Evolutionary conservation across 352 stramenopile species (phyloP).

Genomic region (Globisporangium echinulatum): DNA sequence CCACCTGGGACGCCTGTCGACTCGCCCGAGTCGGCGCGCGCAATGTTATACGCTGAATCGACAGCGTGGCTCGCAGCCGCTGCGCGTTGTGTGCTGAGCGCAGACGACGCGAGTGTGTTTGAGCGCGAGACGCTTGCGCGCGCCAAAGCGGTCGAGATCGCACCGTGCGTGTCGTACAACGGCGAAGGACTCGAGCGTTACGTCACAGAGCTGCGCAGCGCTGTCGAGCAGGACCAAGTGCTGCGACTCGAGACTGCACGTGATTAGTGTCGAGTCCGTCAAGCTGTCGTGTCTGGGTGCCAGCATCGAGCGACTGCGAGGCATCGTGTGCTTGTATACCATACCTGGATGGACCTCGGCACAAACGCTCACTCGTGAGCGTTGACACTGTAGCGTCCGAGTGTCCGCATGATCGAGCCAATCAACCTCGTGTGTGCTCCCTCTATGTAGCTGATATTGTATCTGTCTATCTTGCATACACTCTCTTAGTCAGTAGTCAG

Average conservation of each 20-base stretch:
- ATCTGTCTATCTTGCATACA: too few species aligned
- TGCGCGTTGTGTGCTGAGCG: slow-evolving; percentile 26
- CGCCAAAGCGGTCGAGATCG: slow-evolving; percentile 63
- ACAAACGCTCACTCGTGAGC: too few species aligned
- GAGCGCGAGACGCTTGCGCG: slow-evolving; percentile 27
- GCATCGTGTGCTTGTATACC: too few species aligned
- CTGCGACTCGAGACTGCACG: slow-evolving; percentile 32
- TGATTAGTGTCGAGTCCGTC: not conserved
- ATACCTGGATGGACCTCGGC: too few species aligned
- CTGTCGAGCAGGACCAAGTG: slow-evolving; percentile 1
- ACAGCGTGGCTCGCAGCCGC: slow-evolving; percentile 55
- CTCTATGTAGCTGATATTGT: too few species aligned
- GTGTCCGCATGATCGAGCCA: too few species aligned
- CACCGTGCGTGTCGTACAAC: slow-evolving; percentile 80
- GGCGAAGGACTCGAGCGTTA: slow-evolving; percentile 65
- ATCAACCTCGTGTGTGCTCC: too few species aligned
- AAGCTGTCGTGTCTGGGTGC: too few species aligned
- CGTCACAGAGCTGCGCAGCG: slow-evolving; percentile 20
- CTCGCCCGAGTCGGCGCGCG: slow-evolving; percentile 81
- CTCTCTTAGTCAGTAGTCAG: too few species aligned
- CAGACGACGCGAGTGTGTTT: slow-evolving; percentile 23
- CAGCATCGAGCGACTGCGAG: too few species aligned
- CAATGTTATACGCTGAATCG: slow-evolving; percentile 60
- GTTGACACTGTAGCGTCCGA: too few species aligned
- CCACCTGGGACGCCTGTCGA: slow-evolving; percentile 60